phyloP scores from a whole-genome alignment of 2,329 filamentous ascomycete species.

The Cryphonectria carpinicola region DNA sequence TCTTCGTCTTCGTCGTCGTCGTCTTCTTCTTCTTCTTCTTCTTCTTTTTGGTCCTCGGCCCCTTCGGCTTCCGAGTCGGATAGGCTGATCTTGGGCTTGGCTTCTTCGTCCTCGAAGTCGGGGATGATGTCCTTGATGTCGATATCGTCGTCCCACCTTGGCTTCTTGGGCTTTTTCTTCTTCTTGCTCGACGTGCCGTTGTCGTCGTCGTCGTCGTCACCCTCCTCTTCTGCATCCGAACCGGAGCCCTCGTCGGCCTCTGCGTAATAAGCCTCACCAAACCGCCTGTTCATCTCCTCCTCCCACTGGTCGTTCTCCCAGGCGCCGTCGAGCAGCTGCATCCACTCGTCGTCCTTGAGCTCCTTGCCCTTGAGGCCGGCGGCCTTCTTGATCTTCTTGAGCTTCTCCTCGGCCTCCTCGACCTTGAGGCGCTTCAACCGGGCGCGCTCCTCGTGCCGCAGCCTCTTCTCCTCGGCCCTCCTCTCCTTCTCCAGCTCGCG shows the following conservation, averaged over 20 bases:
- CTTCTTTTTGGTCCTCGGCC: constrained; percentile 42
- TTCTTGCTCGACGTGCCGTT: constrained; percentile 60
- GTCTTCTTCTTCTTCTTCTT: constrained; percentile 43
- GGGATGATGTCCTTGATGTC: constrained; percentile 92
- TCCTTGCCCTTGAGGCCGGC: constrained; percentile 75
- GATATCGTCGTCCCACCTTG: constrained; percentile 95
- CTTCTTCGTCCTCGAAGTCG: constrained; percentile 74
- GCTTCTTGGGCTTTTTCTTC: constrained; percentile 74
- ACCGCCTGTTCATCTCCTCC: constrained; percentile 82
- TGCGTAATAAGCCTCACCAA: constrained; percentile 90
- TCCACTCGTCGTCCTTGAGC: constrained; percentile 77
- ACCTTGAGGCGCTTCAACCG: constrained; percentile 85
- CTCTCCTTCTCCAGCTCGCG: constrained; percentile 77
- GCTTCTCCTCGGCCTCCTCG: constrained; percentile 85
- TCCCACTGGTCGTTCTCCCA: constrained; percentile 94
- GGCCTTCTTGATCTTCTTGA: constrained; percentile 85
- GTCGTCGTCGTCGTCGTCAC: constrained; percentile 13
- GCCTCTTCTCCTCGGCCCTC: constrained; percentile 77
- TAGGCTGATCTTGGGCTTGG: constrained; percentile 56
- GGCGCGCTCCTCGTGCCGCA: constrained; percentile 79
- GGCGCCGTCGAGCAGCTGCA: constrained; percentile 79
- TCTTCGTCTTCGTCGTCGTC: constrained; percentile 44
- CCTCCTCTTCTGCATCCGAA: constrained; percentile 56
- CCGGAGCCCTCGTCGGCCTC: constrained; percentile 65
- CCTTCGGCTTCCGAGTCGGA: constrained; percentile 56